Conservation (phyloP, 176 grass and related monocot species). For the Aegilops longissima region DNA sequence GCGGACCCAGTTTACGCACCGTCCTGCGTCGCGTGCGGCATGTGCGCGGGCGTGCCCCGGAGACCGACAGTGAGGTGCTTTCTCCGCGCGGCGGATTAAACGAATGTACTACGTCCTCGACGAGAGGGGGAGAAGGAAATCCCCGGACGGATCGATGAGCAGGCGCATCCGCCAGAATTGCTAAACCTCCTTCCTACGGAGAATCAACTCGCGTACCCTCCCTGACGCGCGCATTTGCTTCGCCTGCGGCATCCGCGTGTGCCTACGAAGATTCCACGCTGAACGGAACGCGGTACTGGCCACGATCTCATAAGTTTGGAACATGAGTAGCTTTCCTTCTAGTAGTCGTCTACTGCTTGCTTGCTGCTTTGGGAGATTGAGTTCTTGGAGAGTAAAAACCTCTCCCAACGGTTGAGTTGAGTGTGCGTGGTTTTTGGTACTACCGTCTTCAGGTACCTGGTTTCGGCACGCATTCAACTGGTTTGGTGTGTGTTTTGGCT, state of each 20-base stretch:
- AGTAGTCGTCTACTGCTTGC: neutral
- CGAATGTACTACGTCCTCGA: neutral
- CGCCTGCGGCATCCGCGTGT: too few species aligned
- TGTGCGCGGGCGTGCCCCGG: neutral
- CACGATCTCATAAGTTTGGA: neutral
- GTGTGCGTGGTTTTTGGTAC: neutral
- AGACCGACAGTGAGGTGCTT: slow-evolving; percentile 16
- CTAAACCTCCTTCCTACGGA: too few species aligned
- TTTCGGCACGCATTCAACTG: neutral
- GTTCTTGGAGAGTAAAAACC: neutral
- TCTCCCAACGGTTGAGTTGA: neutral
- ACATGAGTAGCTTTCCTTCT: neutral
- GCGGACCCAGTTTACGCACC: neutral
- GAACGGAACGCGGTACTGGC: neutral
- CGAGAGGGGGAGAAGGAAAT: neutral
- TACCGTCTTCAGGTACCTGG: neutral
- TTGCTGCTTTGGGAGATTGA: neutral
- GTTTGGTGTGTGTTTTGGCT: too few species aligned
- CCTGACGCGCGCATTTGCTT: slow-evolving; percentile 28
- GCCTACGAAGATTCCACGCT: slow-evolving; percentile 29
- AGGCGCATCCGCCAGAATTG: neutral
- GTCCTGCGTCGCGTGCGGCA: neutral
- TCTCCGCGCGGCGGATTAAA: slow-evolving; percentile 7
- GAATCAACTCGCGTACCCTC: neutral
- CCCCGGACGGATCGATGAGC: neutral